Conservation (phyloP, 73 alveolate genomes). For the Paramecium biaurelia region DNA sequence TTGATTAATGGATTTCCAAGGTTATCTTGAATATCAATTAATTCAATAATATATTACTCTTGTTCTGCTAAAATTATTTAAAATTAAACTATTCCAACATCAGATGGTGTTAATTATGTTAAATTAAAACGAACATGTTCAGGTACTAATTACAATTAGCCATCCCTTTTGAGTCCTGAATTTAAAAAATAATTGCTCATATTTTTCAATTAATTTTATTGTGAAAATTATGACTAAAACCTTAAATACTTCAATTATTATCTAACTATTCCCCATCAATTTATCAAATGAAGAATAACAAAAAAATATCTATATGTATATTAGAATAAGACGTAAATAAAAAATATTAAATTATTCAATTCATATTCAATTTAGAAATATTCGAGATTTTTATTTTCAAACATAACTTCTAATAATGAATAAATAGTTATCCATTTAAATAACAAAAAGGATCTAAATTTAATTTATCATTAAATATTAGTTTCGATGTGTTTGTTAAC, state of each 20-base stretch:
- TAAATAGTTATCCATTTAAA: no score
- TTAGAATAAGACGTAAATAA: background rate
- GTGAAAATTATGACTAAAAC: background rate
- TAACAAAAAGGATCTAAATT: no score
- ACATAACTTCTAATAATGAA: no score
- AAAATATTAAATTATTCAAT: no score
- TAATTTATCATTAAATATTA: no score
- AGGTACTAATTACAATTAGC: background rate
- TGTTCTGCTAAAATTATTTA: background rate
- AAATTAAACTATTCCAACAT: background rate
- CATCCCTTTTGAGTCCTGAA: conserved; percentile 43
- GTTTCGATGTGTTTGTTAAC: no score
- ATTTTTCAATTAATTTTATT: background rate
- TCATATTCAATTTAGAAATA: no score
- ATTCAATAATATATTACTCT: background rate
- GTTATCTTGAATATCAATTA: background rate
- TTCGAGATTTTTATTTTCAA: background rate
- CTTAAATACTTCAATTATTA: background rate
- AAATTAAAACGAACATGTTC: background rate
- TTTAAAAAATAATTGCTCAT: conserved; percentile 22
- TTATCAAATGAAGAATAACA: background rate
- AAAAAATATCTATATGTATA: no score
- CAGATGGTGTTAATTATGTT: background rate
- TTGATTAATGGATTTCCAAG: background rate
- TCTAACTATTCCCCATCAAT: background rate